Percentiles rank a stretch among this genome's conserved stretches.
phyloP scores from a whole-genome alignment of 176 grass and related monocot genomes.

The Phragmites australis region DNA sequence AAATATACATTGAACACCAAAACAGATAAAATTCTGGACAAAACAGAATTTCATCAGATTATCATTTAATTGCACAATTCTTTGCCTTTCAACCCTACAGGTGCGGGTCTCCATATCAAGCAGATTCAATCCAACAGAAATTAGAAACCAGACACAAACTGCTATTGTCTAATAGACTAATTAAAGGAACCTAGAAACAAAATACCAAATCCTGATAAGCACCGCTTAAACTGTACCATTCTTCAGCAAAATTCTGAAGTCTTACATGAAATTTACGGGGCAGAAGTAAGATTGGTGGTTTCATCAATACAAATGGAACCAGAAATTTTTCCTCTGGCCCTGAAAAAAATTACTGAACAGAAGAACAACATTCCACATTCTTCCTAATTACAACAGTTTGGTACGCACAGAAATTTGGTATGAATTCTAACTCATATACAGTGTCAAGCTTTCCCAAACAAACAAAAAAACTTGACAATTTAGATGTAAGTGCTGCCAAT shows the following conservation, averaged over 20 bases:
- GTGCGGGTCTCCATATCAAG: not conserved
- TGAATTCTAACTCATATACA: not conserved
- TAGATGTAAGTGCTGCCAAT: not conserved
- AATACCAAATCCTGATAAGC: not conserved
- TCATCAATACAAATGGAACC: not conserved
- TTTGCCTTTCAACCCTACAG: not conserved
- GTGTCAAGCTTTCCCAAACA: not conserved
- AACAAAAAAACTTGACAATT: not conserved
- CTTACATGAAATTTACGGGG: not conserved
- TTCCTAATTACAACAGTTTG: not conserved
- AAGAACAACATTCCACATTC: not conserved
- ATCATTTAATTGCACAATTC: not conserved
- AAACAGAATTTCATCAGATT: not conserved
- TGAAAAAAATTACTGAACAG: not conserved
- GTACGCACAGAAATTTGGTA: not conserved
- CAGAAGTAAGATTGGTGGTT: not conserved
- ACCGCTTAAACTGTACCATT: not conserved
- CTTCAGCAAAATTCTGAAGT: not conserved
- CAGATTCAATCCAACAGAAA: not conserved
- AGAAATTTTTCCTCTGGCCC: not conserved
- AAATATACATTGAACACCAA: not conserved
- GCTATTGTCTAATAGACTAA: not conserved
- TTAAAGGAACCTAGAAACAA: not conserved
- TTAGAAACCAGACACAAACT: constrained; percentile 5
- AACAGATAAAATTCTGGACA: not conserved